Conservation (phyloP, 139 green algal species). For the Desmodesmus armatus region DNA sequence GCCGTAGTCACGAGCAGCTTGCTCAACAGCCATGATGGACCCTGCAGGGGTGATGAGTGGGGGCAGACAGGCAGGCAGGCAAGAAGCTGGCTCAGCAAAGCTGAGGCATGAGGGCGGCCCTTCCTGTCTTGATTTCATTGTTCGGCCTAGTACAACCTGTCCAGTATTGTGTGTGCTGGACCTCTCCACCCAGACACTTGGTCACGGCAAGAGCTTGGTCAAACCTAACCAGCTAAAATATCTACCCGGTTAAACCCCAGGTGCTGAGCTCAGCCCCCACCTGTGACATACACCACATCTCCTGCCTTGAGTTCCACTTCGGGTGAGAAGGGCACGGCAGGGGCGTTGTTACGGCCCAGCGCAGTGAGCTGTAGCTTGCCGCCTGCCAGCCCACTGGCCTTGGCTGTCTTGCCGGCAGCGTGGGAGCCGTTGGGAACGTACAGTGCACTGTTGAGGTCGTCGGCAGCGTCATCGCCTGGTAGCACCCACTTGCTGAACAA, state of each 20-base stretch:
- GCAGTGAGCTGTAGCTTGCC: slow-evolving; percentile 17
- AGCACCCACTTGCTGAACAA: slow-evolving; percentile 47
- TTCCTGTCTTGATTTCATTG: no score
- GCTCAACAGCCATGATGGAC: slow-evolving; percentile 45
- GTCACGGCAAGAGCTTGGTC: no score
- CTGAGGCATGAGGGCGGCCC: no score
- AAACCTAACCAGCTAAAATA: neutral
- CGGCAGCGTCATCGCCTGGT: slow-evolving; percentile 29
- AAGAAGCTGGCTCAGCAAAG: neutral
- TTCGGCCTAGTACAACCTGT: no score
- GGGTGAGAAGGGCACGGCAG: neutral
- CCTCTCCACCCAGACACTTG: no score
- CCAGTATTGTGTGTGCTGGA: no score
- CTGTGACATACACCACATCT: slow-evolving; percentile 62
- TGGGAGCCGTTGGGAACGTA: neutral
- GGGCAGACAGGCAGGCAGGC: neutral
- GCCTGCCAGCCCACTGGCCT: slow-evolving; percentile 4
- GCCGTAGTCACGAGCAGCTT: slow-evolving; percentile 40
- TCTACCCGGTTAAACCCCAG: neutral
- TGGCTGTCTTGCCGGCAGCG: slow-evolving; percentile 7
- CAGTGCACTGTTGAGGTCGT: slow-evolving; percentile 33
- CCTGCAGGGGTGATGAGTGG: neutral
- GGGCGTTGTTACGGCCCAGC: neutral
- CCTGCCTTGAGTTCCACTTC: slow-evolving; percentile 47
- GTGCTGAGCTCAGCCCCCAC: slow-evolving; percentile 19